Base-by-base conservation (phyloP, 805 yeast genomes). In the Clavispora phyllophila region DNA sequence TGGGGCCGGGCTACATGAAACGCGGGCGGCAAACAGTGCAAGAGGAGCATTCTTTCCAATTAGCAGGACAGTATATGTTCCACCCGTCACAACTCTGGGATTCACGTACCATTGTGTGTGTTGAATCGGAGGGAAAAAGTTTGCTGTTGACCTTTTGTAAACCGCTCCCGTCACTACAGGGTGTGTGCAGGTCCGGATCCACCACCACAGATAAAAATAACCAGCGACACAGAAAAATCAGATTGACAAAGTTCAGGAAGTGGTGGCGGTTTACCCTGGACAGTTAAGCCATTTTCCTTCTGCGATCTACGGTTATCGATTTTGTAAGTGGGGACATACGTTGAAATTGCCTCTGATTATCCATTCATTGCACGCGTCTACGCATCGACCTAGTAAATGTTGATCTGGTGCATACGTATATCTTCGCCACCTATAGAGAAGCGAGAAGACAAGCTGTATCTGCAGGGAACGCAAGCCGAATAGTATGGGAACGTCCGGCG, bases 121-220 rank as follows among this genome's bases (percentile, higher is more conserved):
- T 14, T 17, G 29, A 18, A 18, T 5, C 18, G 9, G 14, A 20
- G 6, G 19, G 17, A 22, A 39, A 39, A 39, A 39, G 41, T 29
- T 37, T 24, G 36, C 36, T 39, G 36, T 32, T 38, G 40, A 28
- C 34, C 18, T 29, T 31, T 39, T 29, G 34, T 29, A 29, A 29
- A 29, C 33, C 12, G 20, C 33, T 29, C 33, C 33, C 20, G 33
- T 29, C 20, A 17, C 33, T 17, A 17, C 12, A 13, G 9, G 9
- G 15, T 27, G 14, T 29, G 7, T 29, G 19, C 33, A 29, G 33
- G 33, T 5, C 33, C 20, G 15, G 2, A 3, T 8, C 9, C 33
- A 29, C 23, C 23, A 8, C 7, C 23, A 22, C 23, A 22, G 8
- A 22, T 22, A 29, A 17, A 27, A 9, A 13, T 12, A 12, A 25